Conservation (phyloP, 306 rosid species). For the Herpetospermum pedunculosum region DNA sequence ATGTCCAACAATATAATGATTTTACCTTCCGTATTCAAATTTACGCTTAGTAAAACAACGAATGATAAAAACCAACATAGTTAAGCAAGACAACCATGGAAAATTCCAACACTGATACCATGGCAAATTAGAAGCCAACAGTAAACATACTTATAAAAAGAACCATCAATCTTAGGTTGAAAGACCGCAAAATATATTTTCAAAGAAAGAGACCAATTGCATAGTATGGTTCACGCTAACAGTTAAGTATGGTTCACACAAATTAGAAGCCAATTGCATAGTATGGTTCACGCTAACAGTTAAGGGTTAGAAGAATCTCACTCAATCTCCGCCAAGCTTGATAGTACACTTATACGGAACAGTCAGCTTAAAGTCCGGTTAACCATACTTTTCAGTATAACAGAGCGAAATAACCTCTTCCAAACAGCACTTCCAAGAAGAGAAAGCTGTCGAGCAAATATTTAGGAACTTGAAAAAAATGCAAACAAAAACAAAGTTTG, state of each 20-base stretch:
- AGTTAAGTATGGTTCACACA: too few relatives aligned
- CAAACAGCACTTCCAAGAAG: constrained; percentile 6
- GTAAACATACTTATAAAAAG: background rate
- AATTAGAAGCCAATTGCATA: too few relatives aligned
- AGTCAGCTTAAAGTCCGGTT: background rate
- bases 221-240: background rate
- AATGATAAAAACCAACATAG: background rate
- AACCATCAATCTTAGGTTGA: background rate
- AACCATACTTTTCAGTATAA: background rate
- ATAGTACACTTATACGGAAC: background rate
- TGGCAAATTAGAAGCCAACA: background rate
- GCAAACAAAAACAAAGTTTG: constrained; percentile 35
- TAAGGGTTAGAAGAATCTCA: background rate
- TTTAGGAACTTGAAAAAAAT: constrained; percentile 3
- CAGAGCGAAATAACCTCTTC: background rate
- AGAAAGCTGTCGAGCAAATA: background rate
- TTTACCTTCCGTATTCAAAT: background rate
- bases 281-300: background rate
- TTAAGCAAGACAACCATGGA: background rate
- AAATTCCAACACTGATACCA: background rate
- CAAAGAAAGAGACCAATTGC: background rate
- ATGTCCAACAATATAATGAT: background rate
- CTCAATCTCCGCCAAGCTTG: background rate
- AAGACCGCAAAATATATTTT: background rate
- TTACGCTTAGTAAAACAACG: background rate